Conservation (phyloP, 1,139 yeast species). For the Yamadazyma diospyri region DNA sequence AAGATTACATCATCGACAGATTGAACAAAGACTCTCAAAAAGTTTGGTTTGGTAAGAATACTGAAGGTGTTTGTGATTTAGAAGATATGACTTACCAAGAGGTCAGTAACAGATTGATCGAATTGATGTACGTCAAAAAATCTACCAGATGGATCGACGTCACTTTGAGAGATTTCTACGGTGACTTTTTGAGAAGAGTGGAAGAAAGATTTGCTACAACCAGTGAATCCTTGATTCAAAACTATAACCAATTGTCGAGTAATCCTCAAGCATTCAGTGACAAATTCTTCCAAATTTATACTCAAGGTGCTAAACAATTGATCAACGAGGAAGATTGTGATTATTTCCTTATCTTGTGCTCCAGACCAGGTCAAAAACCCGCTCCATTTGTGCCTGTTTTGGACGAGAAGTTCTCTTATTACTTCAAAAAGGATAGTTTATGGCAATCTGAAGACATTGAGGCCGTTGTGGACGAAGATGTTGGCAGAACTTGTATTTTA, state of each 20-base stretch:
- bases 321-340: conserved; percentile 95
- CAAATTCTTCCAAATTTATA: conserved; percentile 62
- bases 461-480: conserved; percentile 94
- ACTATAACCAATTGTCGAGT: conserved; percentile 59
- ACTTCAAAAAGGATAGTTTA: conserved; percentile 96
- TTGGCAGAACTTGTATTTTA: conserved; percentile 95
- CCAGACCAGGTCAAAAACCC: conserved; percentile 88
- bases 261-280: conserved; percentile 60
- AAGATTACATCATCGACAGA: conserved; percentile 76
- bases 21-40: conserved; percentile 95
- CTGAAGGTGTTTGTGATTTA: conserved; percentile 80
- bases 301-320: conserved; percentile 74
- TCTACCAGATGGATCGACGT: conserved; percentile 86
- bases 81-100: conserved; percentile 96
- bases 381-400: conserved; percentile 96
- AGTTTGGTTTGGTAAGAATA: conserved; percentile 90
- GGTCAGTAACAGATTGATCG: conserved; percentile 83
- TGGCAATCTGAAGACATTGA: conserved; percentile 99
- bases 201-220: conserved; percentile 88
- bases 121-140: conserved; percentile 79
- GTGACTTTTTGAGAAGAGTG: conserved; percentile 84
- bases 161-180: conserved; percentile 81
- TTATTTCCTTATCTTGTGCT: conserved; percentile 80
- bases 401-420: conserved; percentile 90
- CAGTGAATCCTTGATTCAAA: conserved; percentile 67